Conservation (phyloP, 2,329 filamentous ascomycete species). For the Arthroderma sp. region DNA sequence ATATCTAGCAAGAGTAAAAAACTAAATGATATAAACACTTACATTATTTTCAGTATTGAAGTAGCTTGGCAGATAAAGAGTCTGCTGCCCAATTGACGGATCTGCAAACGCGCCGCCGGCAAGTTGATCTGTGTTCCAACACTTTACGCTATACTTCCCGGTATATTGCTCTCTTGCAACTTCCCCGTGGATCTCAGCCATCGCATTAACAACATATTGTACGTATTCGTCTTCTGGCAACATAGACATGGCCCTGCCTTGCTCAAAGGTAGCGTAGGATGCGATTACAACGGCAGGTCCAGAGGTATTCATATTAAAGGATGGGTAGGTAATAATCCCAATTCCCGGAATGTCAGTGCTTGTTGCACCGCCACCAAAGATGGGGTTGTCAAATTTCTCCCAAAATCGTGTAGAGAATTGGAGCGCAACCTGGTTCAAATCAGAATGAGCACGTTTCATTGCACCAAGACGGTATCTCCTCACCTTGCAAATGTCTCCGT, state of each 20-base stretch:
- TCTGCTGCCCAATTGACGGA: conserved; percentile 21
- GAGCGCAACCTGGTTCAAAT: conserved; percentile 21
- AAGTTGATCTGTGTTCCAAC: conserved; percentile 21
- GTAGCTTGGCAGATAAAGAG: conserved; percentile 22
- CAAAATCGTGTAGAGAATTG: conserved; percentile 22
- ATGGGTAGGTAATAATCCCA: conserved; percentile 24
- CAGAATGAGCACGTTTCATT: not conserved
- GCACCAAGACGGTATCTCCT: not conserved
- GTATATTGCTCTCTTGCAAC: conserved; percentile 18
- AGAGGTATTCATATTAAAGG: conserved; percentile 23
- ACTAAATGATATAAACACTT: not conserved
- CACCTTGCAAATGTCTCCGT: conserved; percentile 16
- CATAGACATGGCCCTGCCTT: conserved; percentile 20
- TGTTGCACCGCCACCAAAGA: conserved; percentile 30
- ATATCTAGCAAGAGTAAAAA: too few relatives aligned
- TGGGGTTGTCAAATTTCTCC: conserved; percentile 19
- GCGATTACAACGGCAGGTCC: conserved; percentile 22
- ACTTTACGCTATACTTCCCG: conserved; percentile 21
- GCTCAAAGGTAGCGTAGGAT: conserved; percentile 21
- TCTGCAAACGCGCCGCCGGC: conserved; percentile 19
- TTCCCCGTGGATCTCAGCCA: conserved; percentile 19
- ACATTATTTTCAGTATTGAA: conserved; percentile 22
- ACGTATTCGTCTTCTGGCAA: conserved; percentile 17
- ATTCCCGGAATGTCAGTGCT: conserved; percentile 19
- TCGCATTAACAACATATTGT: conserved; percentile 17